Percentiles rank a stretch among this genome's conserved stretches.
Conservation (phyloP, 2,329 filamentous ascomycete genomes). For the Trichoderma brevicompactum region DNA sequence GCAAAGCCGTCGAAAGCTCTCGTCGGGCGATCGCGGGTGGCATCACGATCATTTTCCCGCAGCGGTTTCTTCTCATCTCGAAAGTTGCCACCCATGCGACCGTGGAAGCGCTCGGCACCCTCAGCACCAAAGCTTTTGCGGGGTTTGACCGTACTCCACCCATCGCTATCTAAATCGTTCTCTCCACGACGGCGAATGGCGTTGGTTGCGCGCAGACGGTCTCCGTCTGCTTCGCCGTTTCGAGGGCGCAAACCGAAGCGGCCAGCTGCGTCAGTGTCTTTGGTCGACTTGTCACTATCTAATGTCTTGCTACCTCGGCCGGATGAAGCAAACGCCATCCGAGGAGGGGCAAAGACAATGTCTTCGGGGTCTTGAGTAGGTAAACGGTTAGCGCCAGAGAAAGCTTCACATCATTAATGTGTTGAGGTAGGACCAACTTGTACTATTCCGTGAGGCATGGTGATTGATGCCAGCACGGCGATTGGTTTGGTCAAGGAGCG, state of each 20-base stretch:
- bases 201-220: conserved; percentile 54
- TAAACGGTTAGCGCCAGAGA: conserved; percentile 19
- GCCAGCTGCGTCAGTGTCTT: conserved; percentile 58
- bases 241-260: conserved; percentile 62
- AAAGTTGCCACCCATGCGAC: conserved; percentile 62
- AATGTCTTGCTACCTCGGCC: conserved; percentile 61
- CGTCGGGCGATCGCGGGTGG: conserved; percentile 51
- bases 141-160: conserved; percentile 75
- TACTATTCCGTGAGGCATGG: conserved; percentile 59
- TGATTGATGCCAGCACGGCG: conserved; percentile 59
- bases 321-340: conserved; percentile 75
- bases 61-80: conserved; percentile 50
- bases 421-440: conserved; percentile 52
- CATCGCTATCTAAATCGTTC: conserved; percentile 68
- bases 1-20: conserved; percentile 56
- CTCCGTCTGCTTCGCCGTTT: conserved; percentile 55
- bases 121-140: conserved; percentile 75
- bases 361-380: conserved; percentile 68
- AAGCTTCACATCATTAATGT: neutral
- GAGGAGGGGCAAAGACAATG: conserved; percentile 82
- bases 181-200: conserved; percentile 59
- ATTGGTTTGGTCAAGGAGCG: conserved; percentile 54
- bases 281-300: conserved; percentile 58
- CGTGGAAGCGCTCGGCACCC: conserved; percentile 71
- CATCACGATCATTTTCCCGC: conserved; percentile 61